These are phyloP conservation scores for Daedaleopsis sinensis DNA, from an alignment of 768 basidiomycete genomes.

Conservation along the genomic window DNA sequence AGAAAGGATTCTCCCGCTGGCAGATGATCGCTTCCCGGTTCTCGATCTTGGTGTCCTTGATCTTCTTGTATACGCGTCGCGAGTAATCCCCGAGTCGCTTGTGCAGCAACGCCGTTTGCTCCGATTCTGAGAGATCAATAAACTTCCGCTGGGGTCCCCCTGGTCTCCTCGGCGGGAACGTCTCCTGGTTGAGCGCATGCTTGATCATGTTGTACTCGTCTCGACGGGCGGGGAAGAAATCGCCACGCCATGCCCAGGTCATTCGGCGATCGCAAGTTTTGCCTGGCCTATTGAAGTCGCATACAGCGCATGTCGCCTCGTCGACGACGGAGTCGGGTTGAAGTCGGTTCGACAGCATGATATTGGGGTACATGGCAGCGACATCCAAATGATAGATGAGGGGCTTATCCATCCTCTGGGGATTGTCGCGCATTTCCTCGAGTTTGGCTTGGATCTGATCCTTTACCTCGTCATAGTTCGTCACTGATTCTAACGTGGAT, in stretches of 20 bases:
- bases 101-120: constrained; percentile 91
- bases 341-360: constrained; percentile 99
- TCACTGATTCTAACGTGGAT: constrained; percentile 77
- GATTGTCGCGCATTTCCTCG: constrained; percentile 89
- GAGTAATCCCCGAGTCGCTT: constrained; percentile 99
- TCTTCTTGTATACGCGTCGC: constrained; percentile 97
- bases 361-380: constrained; percentile 99
- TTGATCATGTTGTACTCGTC: constrained; percentile 99
- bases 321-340: constrained; percentile 98
- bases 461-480: constrained; percentile 94
- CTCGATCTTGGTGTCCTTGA: constrained; percentile 95
- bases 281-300: constrained; percentile 96
- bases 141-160: constrained; percentile 79
- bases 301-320: constrained; percentile 95
- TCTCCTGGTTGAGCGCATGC: constrained; percentile 93
- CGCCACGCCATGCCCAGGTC: constrained; percentile 99
- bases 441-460: constrained; percentile 73
- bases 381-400: constrained; percentile 99
- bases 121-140: constrained; percentile 75
- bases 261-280: constrained; percentile 93
- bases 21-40: constrained; percentile 94
- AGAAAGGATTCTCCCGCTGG: constrained; percentile 98
- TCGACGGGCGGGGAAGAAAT: constrained; percentile 95
- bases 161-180: constrained; percentile 81
- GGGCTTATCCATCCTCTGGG: constrained; percentile 85